Evolutionary conservation across 2,329 filamentous ascomycete genomes (phyloP), one percentile per base, ranked within the genome.

Genomic region (Bipolaris sorokiniana): DNA sequence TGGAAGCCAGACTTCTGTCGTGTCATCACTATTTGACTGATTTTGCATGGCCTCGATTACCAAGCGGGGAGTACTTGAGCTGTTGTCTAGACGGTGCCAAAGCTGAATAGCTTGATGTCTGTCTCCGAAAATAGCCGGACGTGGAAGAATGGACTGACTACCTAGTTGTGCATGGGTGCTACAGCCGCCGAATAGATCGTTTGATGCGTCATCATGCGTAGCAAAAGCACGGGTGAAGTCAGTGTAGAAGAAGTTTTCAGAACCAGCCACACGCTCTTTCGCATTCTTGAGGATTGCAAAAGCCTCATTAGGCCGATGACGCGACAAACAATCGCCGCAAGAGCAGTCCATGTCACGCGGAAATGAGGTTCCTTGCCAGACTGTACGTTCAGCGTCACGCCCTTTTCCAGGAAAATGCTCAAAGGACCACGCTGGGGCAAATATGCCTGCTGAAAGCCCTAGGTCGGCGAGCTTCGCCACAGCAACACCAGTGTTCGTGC

Each of bases 391-490:
- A 5, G 77, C 63, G 3, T 42, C 58, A 18, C 59, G 62, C 15
- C 64, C 68, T 28, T 70, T 48, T 2, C 54, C 52, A 13, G 66
- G 62, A 36, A 81, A 81, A 51, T 81, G 78, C 58, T 82, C 79
- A 56, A 76, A 80, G 5, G 77, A 76, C 80, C 79, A 81, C 5
- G 77, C 80, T 2, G 79, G 79, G 7, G 76, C 80, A 60, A 81
- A 82, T 1, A 81, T 63, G 3, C 78, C 79, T 34, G 71, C 74
- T n/a, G 75, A 73, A 6, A 79, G 66, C 1, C 73, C 72, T 5
- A 68, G 41, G 11, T 73, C 64, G 1, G 73, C 69, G 15, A 81
- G 70, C 28, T 72, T 76, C 5, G 66, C 58, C 4, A 80, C 72
- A 7, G 78, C 79, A 6, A 77, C 42, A 1, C 77, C 78, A 26